A percentile compares a stretch with the other conserved stretches of the same genome.
Evolutionary conservation across 2,329 filamentous ascomycete species (phyloP).

Genomic region (Pezicula carpinea): DNA sequence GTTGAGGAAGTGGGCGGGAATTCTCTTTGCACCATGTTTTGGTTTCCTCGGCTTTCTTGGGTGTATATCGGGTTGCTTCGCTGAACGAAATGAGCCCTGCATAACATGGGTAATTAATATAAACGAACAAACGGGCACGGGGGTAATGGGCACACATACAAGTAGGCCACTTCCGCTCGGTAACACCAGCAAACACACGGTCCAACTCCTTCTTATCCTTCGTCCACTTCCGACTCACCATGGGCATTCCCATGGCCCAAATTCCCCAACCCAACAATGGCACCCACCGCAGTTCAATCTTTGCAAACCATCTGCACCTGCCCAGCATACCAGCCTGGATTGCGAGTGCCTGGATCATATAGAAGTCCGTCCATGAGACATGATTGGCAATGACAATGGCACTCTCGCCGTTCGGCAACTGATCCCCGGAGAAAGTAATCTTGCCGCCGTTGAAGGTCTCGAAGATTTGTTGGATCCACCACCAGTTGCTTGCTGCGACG

Average conservation of each 20-base stretch:
- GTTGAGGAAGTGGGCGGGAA: slow-evolving; percentile 45
- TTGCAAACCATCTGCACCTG: slow-evolving; percentile 59
- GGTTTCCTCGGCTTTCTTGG: slow-evolving; percentile 46
- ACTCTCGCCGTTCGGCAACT: slow-evolving; percentile 48
- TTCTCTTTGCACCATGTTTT: slow-evolving; percentile 47
- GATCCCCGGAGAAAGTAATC: slow-evolving; percentile 49
- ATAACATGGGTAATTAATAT: slow-evolving; percentile 4
- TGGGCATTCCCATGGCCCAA: slow-evolving; percentile 61
- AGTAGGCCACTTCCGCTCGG: slow-evolving; percentile 47
- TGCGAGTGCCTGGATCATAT: slow-evolving; percentile 57
- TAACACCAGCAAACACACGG: slow-evolving; percentile 51
- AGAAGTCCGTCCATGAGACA: slow-evolving; percentile 59
- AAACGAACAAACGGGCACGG: neutral
- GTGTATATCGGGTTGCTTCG: slow-evolving; percentile 57
- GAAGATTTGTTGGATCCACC: slow-evolving; percentile 54
- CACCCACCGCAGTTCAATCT: slow-evolving; percentile 52
- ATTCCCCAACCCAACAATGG: slow-evolving; percentile 60
- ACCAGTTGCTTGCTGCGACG: slow-evolving; percentile 51
- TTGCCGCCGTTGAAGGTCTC: slow-evolving; percentile 46
- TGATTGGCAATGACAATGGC: slow-evolving; percentile 58
- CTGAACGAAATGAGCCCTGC: slow-evolving; percentile 61
- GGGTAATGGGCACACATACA: slow-evolving; percentile 44
- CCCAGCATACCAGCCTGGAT: slow-evolving; percentile 51
- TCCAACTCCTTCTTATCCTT: slow-evolving; percentile 51
- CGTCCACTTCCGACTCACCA: slow-evolving; percentile 57